Percentiles rank a stretch among this genome's conserved stretches.
Evolutionary conservation across 169 alveolate species (phyloP).

Genomic region (Fabrea salina): DNA sequence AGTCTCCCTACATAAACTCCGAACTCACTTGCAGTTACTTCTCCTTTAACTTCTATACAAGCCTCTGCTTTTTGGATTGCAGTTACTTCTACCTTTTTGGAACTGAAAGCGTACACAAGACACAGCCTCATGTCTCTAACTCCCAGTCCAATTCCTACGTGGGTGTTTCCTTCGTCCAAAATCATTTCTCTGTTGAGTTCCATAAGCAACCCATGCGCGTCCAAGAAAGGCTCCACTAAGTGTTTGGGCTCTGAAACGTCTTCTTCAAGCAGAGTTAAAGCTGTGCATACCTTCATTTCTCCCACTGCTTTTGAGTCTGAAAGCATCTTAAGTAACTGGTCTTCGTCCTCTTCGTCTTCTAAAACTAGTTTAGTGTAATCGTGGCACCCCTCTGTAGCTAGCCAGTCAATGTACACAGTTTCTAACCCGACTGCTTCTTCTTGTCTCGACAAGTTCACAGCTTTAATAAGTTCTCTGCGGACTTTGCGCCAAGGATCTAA

Average conservation of each 20-base stretch:
- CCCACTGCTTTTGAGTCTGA: not conserved
- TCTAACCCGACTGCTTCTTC: not conserved
- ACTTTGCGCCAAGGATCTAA: constrained; percentile 25
- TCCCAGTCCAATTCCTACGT: constrained; percentile 32
- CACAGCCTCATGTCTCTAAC: not conserved
- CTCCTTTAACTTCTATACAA: constrained; percentile 71
- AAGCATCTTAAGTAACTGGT: not conserved
- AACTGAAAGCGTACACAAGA: not conserved
- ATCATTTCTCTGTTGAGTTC: not conserved
- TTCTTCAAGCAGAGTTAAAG: constrained; percentile 13
- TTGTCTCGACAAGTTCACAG: not conserved
- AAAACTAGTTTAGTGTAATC: not conserved
- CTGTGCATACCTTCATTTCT: not conserved
- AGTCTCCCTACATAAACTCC: constrained; percentile 83
- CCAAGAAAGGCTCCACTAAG: constrained; percentile 26
- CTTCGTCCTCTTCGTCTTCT: constrained; percentile 34
- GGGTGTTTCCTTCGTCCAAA: not conserved
- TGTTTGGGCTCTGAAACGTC: constrained; percentile 4
- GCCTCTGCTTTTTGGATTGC: constrained; percentile 41
- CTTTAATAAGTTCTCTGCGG: not conserved
- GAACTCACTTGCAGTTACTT: constrained; percentile 66
- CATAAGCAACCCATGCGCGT: constrained; percentile 14
- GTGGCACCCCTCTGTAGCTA: not conserved
- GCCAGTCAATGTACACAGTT: not conserved
- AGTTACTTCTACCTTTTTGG: not conserved